Conservation (phyloP, 805 yeast species). For the Grigorovia jiainica region DNA sequence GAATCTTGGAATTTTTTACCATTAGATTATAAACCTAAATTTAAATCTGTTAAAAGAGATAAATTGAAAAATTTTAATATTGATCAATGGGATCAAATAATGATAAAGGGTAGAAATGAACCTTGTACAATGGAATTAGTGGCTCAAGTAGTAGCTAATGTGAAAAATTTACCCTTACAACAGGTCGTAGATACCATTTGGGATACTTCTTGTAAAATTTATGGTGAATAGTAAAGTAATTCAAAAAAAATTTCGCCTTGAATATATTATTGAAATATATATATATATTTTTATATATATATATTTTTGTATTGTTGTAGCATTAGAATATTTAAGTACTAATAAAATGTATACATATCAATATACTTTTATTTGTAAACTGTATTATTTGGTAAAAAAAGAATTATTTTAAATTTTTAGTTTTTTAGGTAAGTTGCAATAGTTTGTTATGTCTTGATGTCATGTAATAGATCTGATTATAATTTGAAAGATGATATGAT, state of each 20-base stretch:
- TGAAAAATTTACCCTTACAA: conserved; percentile 35
- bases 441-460: no score
- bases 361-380: neutral
- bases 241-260: neutral
- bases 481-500: no score
- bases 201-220: conserved; percentile 41
- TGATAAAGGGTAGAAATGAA: conserved; percentile 82
- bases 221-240: conserved; percentile 10
- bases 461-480: no score
- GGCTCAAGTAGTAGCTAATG: conserved; percentile 54
- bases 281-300: neutral
- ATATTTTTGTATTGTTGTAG: neutral
- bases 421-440: neutral
- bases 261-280: neutral
- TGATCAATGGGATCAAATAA: conserved; percentile 23
- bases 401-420: no score
- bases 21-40: conserved; percentile 28
- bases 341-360: neutral
- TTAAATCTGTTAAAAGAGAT: conserved; percentile 26
- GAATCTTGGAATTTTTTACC: conserved; percentile 52
- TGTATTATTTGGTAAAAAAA: neutral
- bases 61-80: conserved; percentile 20
- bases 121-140: conserved; percentile 81
- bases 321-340: neutral
- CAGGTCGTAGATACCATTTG: conserved; percentile 42